Conservation (phyloP, 2,329 filamentous ascomycete genomes). For the Colletotrichum aenigma region DNA sequence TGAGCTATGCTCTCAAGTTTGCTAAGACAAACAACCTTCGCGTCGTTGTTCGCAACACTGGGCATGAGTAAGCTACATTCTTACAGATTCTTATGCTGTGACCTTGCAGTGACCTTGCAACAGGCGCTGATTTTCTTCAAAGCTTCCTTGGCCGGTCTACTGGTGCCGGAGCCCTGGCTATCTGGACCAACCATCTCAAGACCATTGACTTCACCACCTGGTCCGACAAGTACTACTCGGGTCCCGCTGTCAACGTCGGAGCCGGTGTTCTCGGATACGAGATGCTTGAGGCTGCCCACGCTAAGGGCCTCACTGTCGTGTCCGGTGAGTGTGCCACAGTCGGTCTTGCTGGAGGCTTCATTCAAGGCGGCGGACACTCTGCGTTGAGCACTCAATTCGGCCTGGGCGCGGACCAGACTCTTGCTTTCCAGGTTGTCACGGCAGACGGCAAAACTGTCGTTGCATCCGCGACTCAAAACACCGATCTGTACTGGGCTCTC, state of each 20-base stretch:
- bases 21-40: constrained; percentile 38
- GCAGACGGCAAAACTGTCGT: constrained; percentile 43
- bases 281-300: constrained; percentile 40
- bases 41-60: constrained; percentile 38
- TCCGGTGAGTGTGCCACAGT: constrained; percentile 22
- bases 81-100: accelerated
- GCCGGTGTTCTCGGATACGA: constrained; percentile 58
- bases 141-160: constrained; percentile 38
- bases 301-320: constrained; percentile 16
- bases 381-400: constrained; percentile 45
- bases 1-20: constrained; percentile 35
- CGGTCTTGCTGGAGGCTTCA: constrained; percentile 49
- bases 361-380: constrained; percentile 52
- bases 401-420: constrained; percentile 51
- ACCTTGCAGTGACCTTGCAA: not conserved
- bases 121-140: not conserved
- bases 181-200: constrained; percentile 46
- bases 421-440: constrained; percentile 51
- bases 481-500: constrained; percentile 61
- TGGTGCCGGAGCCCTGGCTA: constrained; percentile 38
- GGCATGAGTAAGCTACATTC: constrained; percentile 28
- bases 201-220: constrained; percentile 44
- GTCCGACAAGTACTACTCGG: constrained; percentile 45
- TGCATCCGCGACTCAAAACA: constrained; percentile 44
- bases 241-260: constrained; percentile 56